These are phyloP conservation scores for Dillenia turbinata DNA, from an alignment of 164 flowering plant genomes.

Conservation along the genomic window DNA sequence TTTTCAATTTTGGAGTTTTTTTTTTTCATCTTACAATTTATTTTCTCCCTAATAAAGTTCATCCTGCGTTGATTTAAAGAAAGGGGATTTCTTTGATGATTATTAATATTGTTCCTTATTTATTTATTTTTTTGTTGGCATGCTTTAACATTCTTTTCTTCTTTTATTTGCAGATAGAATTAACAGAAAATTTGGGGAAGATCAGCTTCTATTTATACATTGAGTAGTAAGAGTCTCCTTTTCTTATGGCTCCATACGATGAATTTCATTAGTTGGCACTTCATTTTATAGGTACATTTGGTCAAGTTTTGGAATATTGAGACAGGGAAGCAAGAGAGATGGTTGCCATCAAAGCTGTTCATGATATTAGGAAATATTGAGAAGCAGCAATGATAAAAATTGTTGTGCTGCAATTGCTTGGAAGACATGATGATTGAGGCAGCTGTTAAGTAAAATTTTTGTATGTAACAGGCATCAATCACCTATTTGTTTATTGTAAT, in stretches of 20 bases:
- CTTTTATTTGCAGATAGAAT: slow-evolving; percentile 37
- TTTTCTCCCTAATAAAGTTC: no score
- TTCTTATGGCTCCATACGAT: no score
- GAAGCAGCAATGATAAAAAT: slow-evolving; percentile 24
- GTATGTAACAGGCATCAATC: no score
- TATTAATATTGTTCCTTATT: no score
- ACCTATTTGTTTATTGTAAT: no score
- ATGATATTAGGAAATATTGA: slow-evolving; percentile 38
- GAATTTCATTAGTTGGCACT: neutral
- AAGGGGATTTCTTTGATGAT: neutral
- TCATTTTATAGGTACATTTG: slow-evolving; percentile 36
- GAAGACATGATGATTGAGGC: slow-evolving; percentile 26
- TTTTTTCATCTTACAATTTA: no score
- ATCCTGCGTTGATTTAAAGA: no score
- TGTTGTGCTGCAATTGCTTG: slow-evolving; percentile 26
- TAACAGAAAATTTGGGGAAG: slow-evolving; percentile 44
- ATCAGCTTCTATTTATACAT: slow-evolving; percentile 12
- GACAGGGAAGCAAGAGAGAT: slow-evolving; percentile 17
- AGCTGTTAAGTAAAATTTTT: slow-evolving; percentile 21
- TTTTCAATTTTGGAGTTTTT: no score
- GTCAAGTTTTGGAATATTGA: slow-evolving; percentile 26
- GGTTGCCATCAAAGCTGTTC: slow-evolving; percentile 46
- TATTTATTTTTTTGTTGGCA: neutral
- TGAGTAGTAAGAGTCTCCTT: no score
- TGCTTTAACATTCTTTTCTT: neutral